Evolutionary conservation across 2,329 filamentous ascomycete genomes (phyloP), one percentile per base, ranked within the genome.

Genomic region (Byssochlamys sp.): DNA sequence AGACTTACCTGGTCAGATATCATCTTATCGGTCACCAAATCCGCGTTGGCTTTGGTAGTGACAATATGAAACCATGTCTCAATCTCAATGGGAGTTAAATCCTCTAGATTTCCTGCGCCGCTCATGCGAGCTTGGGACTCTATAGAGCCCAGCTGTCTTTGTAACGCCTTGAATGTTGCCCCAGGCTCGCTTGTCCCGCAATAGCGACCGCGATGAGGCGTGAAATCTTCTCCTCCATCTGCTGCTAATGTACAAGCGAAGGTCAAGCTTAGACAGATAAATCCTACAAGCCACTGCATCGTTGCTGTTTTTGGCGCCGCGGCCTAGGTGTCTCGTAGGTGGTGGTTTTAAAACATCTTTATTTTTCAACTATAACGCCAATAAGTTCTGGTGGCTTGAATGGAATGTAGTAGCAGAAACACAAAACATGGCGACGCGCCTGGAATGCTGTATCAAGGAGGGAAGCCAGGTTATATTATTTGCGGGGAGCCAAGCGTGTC

Each of bases 31-130:
- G 69, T 67, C 14, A 73, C 68, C 31, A 64, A 59, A 14, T 60
- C 54, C 2, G 61, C 62, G 52, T 68, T 61, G 3, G 65, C 67
- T 45, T 64, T 62, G 58, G 69, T 71, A 55, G 67, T 69, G 48
- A 78, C 64, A 49, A 78, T 69, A 61, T 78, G 76, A 55, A 78
- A 74, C 65, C 73, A 77, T 24, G 71, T 74, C 7, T 73, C 69
- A 27, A 76, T 69, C 54, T 70, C 65, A 51, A 75, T 73, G 12
- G 66, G 65, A 3, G 58, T 53, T 19, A 60, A 31, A 5, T 54
- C 58, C 10, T 63, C 57, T 7, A 67, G 64, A 26, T 58, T 61
- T 31, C 64, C 63, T n/a, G 54, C 57, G 31, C 24, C 51, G 24
- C 29, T 28, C 7, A 52, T 24, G 10, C 59, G 31, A 49, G 57